Base-by-base conservation (phyloP, 441 rosid species). In the Raphanus hybrid region DNA sequence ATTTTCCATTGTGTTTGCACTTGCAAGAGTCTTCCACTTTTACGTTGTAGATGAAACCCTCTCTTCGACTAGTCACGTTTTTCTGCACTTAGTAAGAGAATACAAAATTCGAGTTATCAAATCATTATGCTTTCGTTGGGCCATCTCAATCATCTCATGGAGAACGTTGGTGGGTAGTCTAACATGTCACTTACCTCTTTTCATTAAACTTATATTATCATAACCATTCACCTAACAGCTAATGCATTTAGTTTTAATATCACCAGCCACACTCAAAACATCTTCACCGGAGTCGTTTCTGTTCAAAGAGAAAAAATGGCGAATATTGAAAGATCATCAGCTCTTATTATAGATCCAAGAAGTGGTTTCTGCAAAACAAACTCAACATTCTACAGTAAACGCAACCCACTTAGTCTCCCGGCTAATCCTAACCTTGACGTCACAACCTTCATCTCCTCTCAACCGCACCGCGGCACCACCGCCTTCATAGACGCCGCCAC, bases 401-500 rank as follows among this genome's bases (percentile, higher is more conserved):
- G 96, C 61, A 75, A 62, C 8, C 88, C 90, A 1, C 12, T 88
- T 15, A 84, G 84, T 2, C 82, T 88, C 45, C 96, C 97, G 0
- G 76, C 69, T 1, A 90, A 83, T 72, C 76, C 79, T 0, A 79
- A 59, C 65, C 82, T 93, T 1, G 93, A 91, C 76, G 82, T 89
- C 77, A 83, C 97, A 26, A 86, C 97, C 1, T 93, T 89, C 79
- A 93, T 93, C 81, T 88, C 96, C 7, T 80, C 94, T 26, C 89
- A 75, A 2, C 78, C 96, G 12, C 97, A 93, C 91, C 82, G 74
- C 68, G 91, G 97, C 70, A 75, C 79, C 35, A 81, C 80, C 27
- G 98, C 98, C 62, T 86, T 86, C 89, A 84, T 93, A 75, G 98
- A 93, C 78, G 92, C 94, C 75, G 50, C 84, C 78, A 84, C 96